A percentile compares a stretch with the other conserved stretches of the same genome.
Conservation (phyloP, 106 monocot genomes). For the Alisma plantagoaquatica region DNA sequence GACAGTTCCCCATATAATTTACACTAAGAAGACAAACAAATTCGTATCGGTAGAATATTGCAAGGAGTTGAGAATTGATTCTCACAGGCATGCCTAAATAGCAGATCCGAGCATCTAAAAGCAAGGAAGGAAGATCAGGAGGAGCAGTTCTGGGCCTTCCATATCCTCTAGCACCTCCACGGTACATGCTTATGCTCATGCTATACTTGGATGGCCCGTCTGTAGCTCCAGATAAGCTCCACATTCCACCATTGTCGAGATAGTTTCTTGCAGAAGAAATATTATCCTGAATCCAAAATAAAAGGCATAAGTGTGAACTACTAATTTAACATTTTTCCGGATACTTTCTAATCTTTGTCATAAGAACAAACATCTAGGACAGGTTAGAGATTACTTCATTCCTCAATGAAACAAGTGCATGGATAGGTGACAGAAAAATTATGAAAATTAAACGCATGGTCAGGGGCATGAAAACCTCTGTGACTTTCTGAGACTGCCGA, state of each 20-base stretch:
- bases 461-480: no score
- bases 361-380: no score
- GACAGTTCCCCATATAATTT: no score
- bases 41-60: no score
- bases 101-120: conserved; percentile 87
- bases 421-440: no score
- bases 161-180: conserved; percentile 68
- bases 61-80: background rate
- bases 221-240: conserved; percentile 38
- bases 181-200: conserved; percentile 89
- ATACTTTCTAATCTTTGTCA: no score
- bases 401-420: no score
- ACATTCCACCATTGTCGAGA: conserved; percentile 89
- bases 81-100: conserved; percentile 94
- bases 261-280: conserved; percentile 88
- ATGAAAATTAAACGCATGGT: no score
- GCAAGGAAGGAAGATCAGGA: conserved; percentile 87
- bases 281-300: conserved; percentile 35
- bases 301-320: background rate
- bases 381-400: no score
- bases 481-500: conserved; percentile 63
- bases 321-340: no score
- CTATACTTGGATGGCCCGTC: conserved; percentile 67
- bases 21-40: no score
- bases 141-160: conserved; percentile 79